Evolutionary conservation across 768 basidiomycete species (phyloP).

Genomic region (Glaciozyma martinii): DNA sequence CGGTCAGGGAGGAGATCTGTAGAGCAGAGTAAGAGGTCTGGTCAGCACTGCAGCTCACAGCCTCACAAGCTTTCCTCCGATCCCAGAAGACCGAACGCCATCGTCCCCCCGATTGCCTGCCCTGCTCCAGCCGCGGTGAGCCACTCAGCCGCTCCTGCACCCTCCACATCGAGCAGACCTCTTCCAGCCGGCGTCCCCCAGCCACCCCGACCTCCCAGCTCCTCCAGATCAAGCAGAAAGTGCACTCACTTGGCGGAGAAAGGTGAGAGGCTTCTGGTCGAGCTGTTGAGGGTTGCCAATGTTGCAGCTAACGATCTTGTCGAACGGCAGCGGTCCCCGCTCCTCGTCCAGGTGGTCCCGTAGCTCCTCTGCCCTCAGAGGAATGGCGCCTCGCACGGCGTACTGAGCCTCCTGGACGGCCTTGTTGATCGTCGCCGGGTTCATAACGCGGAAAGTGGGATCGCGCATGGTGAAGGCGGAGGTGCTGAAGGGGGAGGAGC

Average conservation of each 20-base stretch:
- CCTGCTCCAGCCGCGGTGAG: no score
- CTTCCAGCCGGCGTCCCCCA: not conserved
- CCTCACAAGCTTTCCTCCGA: not conserved
- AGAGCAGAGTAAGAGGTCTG: not conserved
- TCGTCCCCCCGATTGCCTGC: no score
- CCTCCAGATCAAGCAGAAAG: constrained; percentile 13
- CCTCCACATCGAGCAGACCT: not conserved
- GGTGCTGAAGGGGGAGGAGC: not conserved
- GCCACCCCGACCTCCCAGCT: no score
- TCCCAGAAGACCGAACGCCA: not conserved
- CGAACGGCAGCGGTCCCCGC: constrained; percentile 62
- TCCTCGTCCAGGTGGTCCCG: constrained; percentile 54
- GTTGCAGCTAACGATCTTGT: constrained; percentile 82
- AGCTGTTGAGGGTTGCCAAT: constrained; percentile 98
- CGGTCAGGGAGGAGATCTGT: constrained; percentile 80
- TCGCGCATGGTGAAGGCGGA: not conserved
- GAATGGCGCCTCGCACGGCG: constrained; percentile 93
- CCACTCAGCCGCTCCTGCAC: not conserved
- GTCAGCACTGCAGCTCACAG: not conserved
- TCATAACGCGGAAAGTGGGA: constrained; percentile 43
- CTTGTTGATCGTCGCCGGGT: constrained; percentile 68
- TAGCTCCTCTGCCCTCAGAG: constrained; percentile 82
- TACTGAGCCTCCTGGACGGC: constrained; percentile 81
- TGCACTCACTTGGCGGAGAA: constrained; percentile 67
- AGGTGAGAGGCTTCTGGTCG: constrained; percentile 87